A percentile compares a stretch with the other conserved stretches of the same genome.
phyloP scores from a whole-genome alignment of 2,329 filamentous ascomycete genomes.

The Sphaerulina populicola region DNA sequence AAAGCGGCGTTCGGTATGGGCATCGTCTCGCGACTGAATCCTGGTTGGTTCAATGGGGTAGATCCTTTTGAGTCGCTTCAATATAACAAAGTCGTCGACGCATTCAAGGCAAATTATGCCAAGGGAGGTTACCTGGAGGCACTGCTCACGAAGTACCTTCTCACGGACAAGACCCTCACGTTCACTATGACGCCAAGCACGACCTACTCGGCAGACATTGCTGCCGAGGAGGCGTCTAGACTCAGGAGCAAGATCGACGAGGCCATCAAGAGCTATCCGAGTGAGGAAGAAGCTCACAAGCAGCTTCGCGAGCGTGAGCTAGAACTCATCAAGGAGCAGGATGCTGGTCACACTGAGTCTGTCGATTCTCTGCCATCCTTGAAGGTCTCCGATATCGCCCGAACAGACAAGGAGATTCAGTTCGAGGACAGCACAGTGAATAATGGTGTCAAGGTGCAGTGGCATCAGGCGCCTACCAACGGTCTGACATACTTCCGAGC shows the following conservation, averaged over 20 bases:
- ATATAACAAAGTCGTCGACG: conserved; percentile 80
- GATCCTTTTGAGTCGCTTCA: conserved; percentile 85
- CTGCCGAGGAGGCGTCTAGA: conserved; percentile 65
- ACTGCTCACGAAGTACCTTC: conserved; percentile 78
- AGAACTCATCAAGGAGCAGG: conserved; percentile 54
- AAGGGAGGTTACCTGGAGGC: conserved; percentile 73
- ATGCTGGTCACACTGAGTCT: conserved; percentile 74
- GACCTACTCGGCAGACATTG: conserved; percentile 64
- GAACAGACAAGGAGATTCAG: conserved; percentile 67
- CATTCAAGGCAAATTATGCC: conserved; percentile 69
- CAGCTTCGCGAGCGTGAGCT: conserved; percentile 70
- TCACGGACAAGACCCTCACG: conserved; percentile 76
- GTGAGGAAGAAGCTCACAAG: conserved; percentile 61
- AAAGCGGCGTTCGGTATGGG: conserved; percentile 90
- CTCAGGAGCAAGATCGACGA: conserved; percentile 66
- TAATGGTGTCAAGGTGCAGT: conserved; percentile 62
- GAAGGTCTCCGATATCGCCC: conserved; percentile 79
- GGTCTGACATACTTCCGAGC: conserved; percentile 93
- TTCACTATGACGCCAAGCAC: conserved; percentile 90
- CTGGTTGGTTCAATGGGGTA: conserved; percentile 90
- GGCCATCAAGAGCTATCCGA: conserved; percentile 59
- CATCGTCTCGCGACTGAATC: conserved; percentile 78
- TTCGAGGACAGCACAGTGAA: conserved; percentile 50
- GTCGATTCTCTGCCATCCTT: conserved; percentile 82
- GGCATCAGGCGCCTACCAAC: conserved; percentile 89